A percentile compares a stretch with the other conserved stretches of the same genome.
These are phyloP conservation scores for Talaromyces amestolkiae DNA, from an alignment of 2,329 filamentous ascomycete genomes.

Conservation along the genomic window DNA sequence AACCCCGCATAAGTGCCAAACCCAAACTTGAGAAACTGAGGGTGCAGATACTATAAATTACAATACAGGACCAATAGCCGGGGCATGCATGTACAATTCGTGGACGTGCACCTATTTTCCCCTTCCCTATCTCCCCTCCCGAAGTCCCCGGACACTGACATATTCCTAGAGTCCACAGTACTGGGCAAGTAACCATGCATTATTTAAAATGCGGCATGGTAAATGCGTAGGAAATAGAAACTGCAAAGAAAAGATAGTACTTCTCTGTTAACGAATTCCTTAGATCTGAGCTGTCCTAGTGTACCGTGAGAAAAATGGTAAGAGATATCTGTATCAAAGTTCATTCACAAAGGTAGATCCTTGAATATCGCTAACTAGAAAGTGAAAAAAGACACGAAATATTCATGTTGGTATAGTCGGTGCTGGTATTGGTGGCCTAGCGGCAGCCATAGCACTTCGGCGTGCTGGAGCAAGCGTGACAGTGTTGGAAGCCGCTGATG, in stretches of 20 bases:
- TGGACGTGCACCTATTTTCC: neutral
- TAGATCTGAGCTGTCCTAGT: too few relatives aligned
- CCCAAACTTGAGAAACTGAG: too few relatives aligned
- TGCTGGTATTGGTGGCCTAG: neutral
- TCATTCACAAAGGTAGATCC: neutral
- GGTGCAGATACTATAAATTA: neutral
- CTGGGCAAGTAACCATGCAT: neutral
- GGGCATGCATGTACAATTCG: neutral
- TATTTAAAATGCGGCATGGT: neutral
- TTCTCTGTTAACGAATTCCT: too few relatives aligned
- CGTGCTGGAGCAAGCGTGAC: neutral
- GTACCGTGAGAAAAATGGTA: neutral
- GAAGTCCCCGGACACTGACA: neutral
- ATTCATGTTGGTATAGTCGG: neutral
- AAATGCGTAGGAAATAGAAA: too few relatives aligned
- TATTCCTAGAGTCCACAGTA: neutral
- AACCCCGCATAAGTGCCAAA: too few relatives aligned
- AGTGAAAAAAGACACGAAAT: neutral
- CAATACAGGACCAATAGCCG: neutral
- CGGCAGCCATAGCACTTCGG: neutral
- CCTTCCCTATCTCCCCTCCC: neutral
- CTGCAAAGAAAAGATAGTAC: too few relatives aligned
- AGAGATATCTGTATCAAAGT: neutral
- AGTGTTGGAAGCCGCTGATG: too few relatives aligned
- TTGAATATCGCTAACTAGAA: neutral